Percentiles rank a stretch among this genome's conserved stretches.
Conservation (phyloP, 805 yeast genomes). For the Suhomyces xylopsoci region DNA sequence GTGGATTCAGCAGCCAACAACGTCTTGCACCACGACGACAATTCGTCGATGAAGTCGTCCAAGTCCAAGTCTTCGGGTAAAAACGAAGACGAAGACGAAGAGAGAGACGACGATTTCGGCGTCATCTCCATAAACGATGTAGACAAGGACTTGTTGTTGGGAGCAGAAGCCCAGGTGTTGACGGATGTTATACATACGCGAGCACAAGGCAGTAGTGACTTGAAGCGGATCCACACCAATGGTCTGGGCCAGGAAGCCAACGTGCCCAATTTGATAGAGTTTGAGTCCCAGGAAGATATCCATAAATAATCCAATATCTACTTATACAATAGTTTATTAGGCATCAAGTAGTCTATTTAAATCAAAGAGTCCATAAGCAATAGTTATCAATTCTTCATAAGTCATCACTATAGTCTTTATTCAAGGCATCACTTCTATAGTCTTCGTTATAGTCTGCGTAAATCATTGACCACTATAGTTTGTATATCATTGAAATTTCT, state of each 20-base stretch:
- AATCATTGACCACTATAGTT: too few species aligned
- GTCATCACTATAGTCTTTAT: too few species aligned
- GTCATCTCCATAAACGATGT: conserved; percentile 37
- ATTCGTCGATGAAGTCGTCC: conserved; percentile 27
- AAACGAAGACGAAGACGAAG: conserved; percentile 40
- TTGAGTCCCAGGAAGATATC: conserved; percentile 11
- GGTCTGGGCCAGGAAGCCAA: conserved; percentile 6
- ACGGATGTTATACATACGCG: conserved; percentile 18
- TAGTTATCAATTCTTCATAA: too few species aligned
- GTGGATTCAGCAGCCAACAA: conserved; percentile 59
- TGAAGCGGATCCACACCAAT: conserved; percentile 26
- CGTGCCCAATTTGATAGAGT: conserved; percentile 40
- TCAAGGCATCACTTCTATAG: too few species aligned
- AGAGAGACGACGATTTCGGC: conserved; percentile 45
- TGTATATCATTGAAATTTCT: too few species aligned
- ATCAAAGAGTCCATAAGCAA: too few species aligned
- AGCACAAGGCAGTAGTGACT: conserved; percentile 11
- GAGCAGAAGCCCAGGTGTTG: conserved; percentile 46
- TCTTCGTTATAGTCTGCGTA: too few species aligned
- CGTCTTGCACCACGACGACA: conserved; percentile 4
- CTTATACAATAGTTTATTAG: too few species aligned
- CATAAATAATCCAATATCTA: too few species aligned
- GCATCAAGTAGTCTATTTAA: too few species aligned
- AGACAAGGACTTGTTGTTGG: conserved; percentile 48
- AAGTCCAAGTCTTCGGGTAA: conserved; percentile 13